Evolutionary conservation across 495 filamentous ascomycete species (phyloP), one percentile per base, ranked within the genome.

Genomic region (Diplogelasinospora grovesii): DNA sequence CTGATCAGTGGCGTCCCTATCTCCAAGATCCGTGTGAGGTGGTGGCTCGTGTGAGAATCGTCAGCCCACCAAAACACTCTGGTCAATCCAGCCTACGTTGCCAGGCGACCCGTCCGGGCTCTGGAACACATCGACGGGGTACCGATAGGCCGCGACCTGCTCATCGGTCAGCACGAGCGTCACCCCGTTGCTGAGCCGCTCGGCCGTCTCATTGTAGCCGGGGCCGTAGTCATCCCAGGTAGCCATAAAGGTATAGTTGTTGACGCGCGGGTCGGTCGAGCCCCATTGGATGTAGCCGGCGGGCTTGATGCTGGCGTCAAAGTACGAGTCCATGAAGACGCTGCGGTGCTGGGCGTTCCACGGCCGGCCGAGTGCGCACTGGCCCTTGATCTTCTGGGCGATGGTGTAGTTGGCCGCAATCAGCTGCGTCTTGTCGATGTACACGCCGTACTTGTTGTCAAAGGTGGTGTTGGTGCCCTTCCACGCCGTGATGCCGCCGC

Each of bases 401-500:
- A 53, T 48, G 4, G 35, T 19, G 34, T 26, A 15, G 27, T 36
- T 45, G 19, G 36, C 34, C 2, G 42, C 18, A 22, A 27, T 39
- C 19, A 77, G 57, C 22, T 49, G 57, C 16, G 68, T 73, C n/a
- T n/a, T n/a, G 39, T 71, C 64, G 43, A 82, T 71, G 56, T 81
- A 82, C 13, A 77, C 65, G 20, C 77, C 77, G 58, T 78, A 82
- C 41, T 77, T 78, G 56, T 82, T 82, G 5, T 49, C 48, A 42
- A 73, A 77, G 16, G 74, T 79, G 0, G 75, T 80, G 55, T 82
- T 82, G 1, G 70, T 76, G 10, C 76, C 77, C 39, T 82, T 82
- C 78, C 77, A 81, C 5, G 77, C 77, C n/a, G 74, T 79, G 33
- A 81, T 70, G 32, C 78, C 77, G 42, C 78, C 77, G 19, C 77